These are phyloP conservation scores for Coemansia aciculifera DNA, from an alignment of 192 early-diverging fungal species.

Conservation along the genomic window DNA sequence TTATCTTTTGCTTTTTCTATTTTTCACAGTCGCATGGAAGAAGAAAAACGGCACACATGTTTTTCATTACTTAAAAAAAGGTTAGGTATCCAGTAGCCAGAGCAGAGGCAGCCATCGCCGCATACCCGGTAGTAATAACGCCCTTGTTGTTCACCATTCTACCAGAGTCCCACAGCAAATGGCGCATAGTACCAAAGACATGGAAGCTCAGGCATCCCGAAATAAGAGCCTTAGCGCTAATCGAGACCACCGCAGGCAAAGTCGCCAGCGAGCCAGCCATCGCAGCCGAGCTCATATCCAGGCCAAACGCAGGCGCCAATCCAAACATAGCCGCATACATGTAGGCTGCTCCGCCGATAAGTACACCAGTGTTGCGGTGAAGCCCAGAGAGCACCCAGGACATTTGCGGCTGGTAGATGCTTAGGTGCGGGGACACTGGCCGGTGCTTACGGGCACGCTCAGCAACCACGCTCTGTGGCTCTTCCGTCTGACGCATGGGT, in stretches of 20 bases:
- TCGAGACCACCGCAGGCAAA: conserved; percentile 64
- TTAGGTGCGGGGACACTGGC: conserved; percentile 80
- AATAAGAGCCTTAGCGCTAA: conserved; percentile 72
- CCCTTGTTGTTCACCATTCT: conserved; percentile 68
- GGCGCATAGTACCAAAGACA: conserved; percentile 81
- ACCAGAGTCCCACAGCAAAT: conserved; percentile 91
- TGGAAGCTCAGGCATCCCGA: conserved; percentile 80
- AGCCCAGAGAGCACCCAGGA: conserved; percentile 74
- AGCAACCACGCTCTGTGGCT: conserved; percentile 45
- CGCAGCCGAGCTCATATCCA: conserved; percentile 66
- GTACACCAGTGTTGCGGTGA: conserved; percentile 77
- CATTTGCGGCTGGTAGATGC: conserved; percentile 90
- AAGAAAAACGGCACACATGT: not conserved
- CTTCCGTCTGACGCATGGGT: conserved; percentile 24
- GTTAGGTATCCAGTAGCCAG: conserved; percentile 60
- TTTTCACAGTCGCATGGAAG: conserved; percentile 1
- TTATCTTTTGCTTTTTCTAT: not conserved
- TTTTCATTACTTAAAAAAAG: conserved; percentile 49
- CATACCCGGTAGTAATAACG: conserved; percentile 82
- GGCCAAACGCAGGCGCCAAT: conserved; percentile 60
- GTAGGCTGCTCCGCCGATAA: conserved; percentile 69
- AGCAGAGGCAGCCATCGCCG: conserved; percentile 65
- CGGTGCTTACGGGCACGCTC: conserved; percentile 60
- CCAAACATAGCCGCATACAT: conserved; percentile 69
- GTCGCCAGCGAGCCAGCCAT: conserved; percentile 67